A percentile compares a stretch with the other conserved stretches of the same genome.
phyloP scores from a whole-genome alignment of 192 early-diverging fungal species.

The Podila epigama region DNA sequence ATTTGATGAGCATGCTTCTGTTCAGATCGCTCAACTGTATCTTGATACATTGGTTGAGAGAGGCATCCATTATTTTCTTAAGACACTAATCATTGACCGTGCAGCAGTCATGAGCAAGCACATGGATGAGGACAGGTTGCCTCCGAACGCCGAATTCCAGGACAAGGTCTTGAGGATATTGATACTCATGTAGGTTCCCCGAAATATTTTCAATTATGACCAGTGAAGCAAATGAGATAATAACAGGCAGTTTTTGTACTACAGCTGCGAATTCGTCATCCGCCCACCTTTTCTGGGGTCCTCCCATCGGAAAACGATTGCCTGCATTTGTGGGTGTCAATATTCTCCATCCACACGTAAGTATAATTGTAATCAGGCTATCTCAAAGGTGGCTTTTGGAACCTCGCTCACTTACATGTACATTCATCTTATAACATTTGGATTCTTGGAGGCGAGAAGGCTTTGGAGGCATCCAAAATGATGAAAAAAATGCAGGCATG shows the following conservation, averaged over 20 bases:
- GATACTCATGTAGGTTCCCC: slow-evolving; percentile 7
- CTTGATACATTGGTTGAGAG: slow-evolving; percentile 12
- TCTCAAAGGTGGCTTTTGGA: slow-evolving; percentile 1
- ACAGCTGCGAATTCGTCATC: slow-evolving; percentile 3
- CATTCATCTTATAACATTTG: no score
- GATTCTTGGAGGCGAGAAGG: slow-evolving; percentile 23
- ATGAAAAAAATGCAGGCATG: slow-evolving; percentile 13
- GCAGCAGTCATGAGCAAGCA: neutral
- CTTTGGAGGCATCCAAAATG: slow-evolving; percentile 20
- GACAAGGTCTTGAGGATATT: slow-evolving; percentile 10
- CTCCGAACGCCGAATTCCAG: slow-evolving; percentile 12
- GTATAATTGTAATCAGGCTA: slow-evolving; percentile 7
- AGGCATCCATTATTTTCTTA: slow-evolving; percentile 4
- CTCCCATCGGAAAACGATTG: slow-evolving; percentile 17
- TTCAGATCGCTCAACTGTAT: slow-evolving; percentile 11
- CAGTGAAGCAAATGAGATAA: neutral
- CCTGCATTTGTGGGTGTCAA: slow-evolving; percentile 10
- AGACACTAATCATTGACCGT: slow-evolving; percentile 13
- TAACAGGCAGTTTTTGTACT: no score
- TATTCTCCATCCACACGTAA: slow-evolving; percentile 22
- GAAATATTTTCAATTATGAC: slow-evolving; percentile 8
- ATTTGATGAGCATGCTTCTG: slow-evolving; percentile 21
- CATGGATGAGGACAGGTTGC: slow-evolving; percentile 2
- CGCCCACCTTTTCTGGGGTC: neutral
- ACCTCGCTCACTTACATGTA: slow-evolving; percentile 7